Evolutionary conservation across 768 basidiomycete genomes (phyloP).

Genomic region (Wakefieldia striispora): DNA sequence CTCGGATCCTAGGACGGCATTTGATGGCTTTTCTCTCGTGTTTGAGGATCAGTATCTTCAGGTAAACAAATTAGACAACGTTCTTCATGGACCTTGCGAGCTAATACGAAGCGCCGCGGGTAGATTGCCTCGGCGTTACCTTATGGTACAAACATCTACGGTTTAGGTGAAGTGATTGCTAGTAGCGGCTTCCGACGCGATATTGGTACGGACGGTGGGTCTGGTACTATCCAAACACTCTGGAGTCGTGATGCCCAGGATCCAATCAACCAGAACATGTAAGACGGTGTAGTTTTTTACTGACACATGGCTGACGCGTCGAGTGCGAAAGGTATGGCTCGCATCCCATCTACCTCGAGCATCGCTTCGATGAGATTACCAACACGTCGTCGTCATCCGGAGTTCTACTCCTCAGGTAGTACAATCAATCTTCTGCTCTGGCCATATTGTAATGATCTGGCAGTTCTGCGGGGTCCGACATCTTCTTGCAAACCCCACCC

Average conservation of each 20-base stretch:
- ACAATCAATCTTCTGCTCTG: too few relatives aligned
- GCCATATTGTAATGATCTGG: not conserved
- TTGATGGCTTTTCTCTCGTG: slow-evolving; percentile 64
- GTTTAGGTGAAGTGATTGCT: slow-evolving; percentile 69
- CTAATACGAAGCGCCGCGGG: too few relatives aligned
- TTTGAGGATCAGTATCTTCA: slow-evolving; percentile 81
- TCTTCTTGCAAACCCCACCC: slow-evolving; percentile 60
- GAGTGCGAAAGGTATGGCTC: slow-evolving; percentile 51
- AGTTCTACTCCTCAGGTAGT: slow-evolving; percentile 65
- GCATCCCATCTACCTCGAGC: slow-evolving; percentile 69
- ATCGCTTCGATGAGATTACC: slow-evolving; percentile 52
- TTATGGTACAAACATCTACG: slow-evolving; percentile 66
- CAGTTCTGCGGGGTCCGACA: slow-evolving; percentile 66
- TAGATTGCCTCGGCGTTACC: slow-evolving; percentile 67
- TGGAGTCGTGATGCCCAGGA: slow-evolving; percentile 63
- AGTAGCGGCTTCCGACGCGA: slow-evolving; percentile 66
- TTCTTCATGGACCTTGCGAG: too few relatives aligned
- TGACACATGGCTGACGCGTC: too few relatives aligned
- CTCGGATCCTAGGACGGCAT: slow-evolving; percentile 47
- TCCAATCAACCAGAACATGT: slow-evolving; percentile 67
- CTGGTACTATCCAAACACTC: slow-evolving; percentile 59
- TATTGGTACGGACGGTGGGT: slow-evolving; percentile 45
- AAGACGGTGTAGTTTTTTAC: not conserved
- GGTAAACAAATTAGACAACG: slow-evolving; percentile 33
- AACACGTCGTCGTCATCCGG: slow-evolving; percentile 62